A percentile compares a stretch with the other conserved stretches of the same genome.
Conservation (phyloP, 768 basidiomycete genomes). For the Mycena vitilis region DNA sequence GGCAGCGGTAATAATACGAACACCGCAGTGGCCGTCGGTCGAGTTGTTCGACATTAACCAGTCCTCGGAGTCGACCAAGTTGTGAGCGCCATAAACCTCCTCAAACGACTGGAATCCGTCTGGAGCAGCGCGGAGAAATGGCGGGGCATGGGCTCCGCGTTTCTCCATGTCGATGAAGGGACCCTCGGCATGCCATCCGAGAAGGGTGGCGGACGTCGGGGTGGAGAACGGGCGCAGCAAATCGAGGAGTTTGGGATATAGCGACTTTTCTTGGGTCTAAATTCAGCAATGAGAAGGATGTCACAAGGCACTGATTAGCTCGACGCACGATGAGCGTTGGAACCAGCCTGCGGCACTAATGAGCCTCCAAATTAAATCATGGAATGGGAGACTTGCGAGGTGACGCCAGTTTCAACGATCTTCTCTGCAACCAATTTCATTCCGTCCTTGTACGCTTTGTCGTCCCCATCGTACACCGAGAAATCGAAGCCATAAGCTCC, state of each 20-base stretch:
- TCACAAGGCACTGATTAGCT: background rate
- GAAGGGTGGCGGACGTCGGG: conserved; percentile 72
- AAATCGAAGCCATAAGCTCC: conserved; percentile 92
- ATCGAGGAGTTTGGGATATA: conserved; percentile 77
- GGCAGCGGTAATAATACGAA: conserved; percentile 87
- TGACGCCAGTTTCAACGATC: conserved; percentile 90
- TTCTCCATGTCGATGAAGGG: conserved; percentile 88
- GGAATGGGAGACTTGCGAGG: conserved; percentile 66
- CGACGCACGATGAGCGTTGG: conserved; percentile 77
- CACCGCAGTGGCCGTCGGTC: conserved; percentile 61
- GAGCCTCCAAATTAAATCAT: conserved; percentile 39
- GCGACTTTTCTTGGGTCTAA: conserved; percentile 82
- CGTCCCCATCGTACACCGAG: conserved; percentile 81
- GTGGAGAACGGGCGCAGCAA: conserved; percentile 77
- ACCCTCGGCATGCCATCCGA: conserved; percentile 94
- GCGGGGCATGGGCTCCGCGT: conserved; percentile 83
- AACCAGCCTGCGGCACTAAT: conserved; percentile 54
- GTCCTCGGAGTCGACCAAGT: conserved; percentile 71
- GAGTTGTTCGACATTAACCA: conserved; percentile 68
- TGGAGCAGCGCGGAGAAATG: conserved; percentile 70
- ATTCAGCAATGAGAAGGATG: conserved; percentile 16
- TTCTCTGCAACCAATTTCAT: conserved; percentile 77
- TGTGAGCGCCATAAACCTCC: conserved; percentile 76
- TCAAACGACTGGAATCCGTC: conserved; percentile 78
- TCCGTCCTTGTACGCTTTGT: conserved; percentile 73